A percentile compares a stretch with the other conserved stretches of the same genome.
Evolutionary conservation across 441 rosid genomes (phyloP).

Genomic region (Theobroma grandiflorum): DNA sequence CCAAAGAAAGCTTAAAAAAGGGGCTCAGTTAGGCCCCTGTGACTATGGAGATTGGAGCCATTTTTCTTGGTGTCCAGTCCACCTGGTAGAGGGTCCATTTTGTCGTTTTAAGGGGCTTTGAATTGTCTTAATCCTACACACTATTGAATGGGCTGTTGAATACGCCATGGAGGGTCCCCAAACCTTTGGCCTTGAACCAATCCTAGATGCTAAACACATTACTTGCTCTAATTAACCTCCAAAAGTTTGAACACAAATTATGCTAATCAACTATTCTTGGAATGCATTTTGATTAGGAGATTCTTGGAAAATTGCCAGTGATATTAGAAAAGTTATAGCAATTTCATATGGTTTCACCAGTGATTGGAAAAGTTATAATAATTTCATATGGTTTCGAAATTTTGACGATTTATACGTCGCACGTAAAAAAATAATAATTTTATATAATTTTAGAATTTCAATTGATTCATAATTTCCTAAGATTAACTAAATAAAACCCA

Average conservation of each 20-base stretch:
- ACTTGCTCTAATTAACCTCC: background rate
- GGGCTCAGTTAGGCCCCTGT: background rate
- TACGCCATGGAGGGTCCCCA: background rate
- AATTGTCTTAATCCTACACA: conserved; percentile 15
- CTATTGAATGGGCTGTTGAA: background rate
- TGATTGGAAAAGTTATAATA: too few species aligned
- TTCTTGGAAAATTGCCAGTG: background rate
- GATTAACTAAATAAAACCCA: background rate
- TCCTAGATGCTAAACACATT: background rate
- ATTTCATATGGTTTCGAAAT: too few species aligned
- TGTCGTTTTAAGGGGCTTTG: conserved; percentile 26
- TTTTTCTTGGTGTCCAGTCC: background rate
- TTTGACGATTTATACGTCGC: too few species aligned
- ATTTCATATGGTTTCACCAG: too few species aligned
- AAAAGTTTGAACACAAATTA: background rate
- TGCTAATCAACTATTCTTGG: background rate
- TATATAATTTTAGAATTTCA: too few species aligned
- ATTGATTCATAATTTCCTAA: too few species aligned
- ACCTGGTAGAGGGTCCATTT: conserved; percentile 10
- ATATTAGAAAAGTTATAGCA: background rate
- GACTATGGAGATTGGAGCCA: conserved; percentile 20
- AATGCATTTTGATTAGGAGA: background rate
- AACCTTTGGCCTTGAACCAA: background rate
- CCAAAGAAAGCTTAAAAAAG: background rate
- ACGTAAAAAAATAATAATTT: too few species aligned